phyloP scores from a whole-genome alignment of 1,284 basidiomycete species.

The Sporisorium exsertum region DNA sequence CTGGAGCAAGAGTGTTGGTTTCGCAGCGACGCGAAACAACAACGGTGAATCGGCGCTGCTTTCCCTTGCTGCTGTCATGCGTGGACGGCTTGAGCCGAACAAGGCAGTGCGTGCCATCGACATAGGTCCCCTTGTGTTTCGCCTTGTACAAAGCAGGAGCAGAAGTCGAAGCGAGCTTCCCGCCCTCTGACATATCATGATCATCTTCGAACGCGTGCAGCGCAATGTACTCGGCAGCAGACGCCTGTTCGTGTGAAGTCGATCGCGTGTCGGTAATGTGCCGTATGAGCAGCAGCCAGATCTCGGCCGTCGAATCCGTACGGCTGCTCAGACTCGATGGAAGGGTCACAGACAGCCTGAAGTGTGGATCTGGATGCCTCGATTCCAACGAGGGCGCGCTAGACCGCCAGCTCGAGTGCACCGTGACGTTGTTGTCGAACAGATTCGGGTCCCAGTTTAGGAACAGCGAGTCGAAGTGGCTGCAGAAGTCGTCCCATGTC shows the following conservation, averaged over 20 bases:
- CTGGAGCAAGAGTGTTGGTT: background rate
- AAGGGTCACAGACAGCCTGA: conserved; percentile 22
- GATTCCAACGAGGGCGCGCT: background rate
- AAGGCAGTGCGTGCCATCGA: conserved; percentile 81
- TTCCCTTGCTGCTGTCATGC: background rate
- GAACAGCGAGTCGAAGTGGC: conserved; percentile 83
- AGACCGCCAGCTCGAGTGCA: conserved; percentile 76
- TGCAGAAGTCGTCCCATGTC: conserved; percentile 80
- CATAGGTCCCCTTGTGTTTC: conserved; percentile 75
- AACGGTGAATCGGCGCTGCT: conserved; percentile 46
- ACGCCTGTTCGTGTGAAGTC: conserved; percentile 50
- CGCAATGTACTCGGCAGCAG: conserved; percentile 77
- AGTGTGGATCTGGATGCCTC: conserved; percentile 48
- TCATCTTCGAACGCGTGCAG: conserved; percentile 73
- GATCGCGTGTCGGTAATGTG: conserved; percentile 73
- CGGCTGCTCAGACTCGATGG: background rate
- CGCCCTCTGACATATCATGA: conserved; percentile 22
- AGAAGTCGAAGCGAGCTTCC: background rate
- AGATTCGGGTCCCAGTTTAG: conserved; percentile 85
- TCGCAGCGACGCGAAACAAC: conserved; percentile 61
- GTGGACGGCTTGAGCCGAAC: conserved; percentile 70
- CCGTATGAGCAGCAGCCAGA: conserved; percentile 85
- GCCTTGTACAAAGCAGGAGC: conserved; percentile 16
- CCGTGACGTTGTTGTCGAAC: conserved; percentile 73
- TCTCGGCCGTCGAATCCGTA: conserved; percentile 63